Conservation (phyloP, 2,329 filamentous ascomycete species). For the Calonectria pseudoturangicola region DNA sequence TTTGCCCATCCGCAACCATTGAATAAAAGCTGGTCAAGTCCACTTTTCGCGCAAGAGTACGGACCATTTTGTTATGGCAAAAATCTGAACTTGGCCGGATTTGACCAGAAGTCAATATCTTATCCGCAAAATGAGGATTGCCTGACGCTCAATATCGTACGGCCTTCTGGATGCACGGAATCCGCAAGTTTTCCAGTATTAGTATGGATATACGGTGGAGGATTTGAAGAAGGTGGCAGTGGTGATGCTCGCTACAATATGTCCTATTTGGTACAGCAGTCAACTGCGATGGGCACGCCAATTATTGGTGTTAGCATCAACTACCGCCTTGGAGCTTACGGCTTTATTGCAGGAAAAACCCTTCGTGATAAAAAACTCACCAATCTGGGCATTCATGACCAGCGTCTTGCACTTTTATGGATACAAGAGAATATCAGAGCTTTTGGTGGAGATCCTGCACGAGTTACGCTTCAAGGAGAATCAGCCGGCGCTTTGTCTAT, state of each 20-base stretch:
- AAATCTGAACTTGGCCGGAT: not conserved
- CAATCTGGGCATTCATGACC: not conserved
- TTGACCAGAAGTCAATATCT: not conserved
- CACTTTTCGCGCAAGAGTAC: not conserved
- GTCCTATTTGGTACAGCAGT: slow-evolving; percentile 2
- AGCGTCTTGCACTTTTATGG: slow-evolving; percentile 1
- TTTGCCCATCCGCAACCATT: not conserved
- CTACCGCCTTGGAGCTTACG: not conserved
- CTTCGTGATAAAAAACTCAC: not conserved
- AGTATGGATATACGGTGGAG: slow-evolving; percentile 5
- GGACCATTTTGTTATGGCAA: not conserved
- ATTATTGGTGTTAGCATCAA: slow-evolving; percentile 12
- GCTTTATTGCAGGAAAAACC: not conserved
- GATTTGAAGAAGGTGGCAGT: slow-evolving; percentile 1
- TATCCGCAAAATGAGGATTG: not conserved
- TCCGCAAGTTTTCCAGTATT: not conserved
- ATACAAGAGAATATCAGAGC: slow-evolving; percentile 3
- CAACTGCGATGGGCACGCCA: not conserved
- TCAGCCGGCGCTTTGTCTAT: not conserved
- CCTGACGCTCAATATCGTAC: not conserved
- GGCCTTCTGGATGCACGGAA: not conserved
- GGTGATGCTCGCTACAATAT: slow-evolving; percentile 16
- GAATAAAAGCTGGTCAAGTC: not conserved
- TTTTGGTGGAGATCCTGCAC: not conserved
- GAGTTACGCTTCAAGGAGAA: not conserved